A percentile compares a stretch with the other conserved stretches of the same genome.
Evolutionary conservation across 306 rosid species (phyloP).

Genomic region (Senna siamea): DNA sequence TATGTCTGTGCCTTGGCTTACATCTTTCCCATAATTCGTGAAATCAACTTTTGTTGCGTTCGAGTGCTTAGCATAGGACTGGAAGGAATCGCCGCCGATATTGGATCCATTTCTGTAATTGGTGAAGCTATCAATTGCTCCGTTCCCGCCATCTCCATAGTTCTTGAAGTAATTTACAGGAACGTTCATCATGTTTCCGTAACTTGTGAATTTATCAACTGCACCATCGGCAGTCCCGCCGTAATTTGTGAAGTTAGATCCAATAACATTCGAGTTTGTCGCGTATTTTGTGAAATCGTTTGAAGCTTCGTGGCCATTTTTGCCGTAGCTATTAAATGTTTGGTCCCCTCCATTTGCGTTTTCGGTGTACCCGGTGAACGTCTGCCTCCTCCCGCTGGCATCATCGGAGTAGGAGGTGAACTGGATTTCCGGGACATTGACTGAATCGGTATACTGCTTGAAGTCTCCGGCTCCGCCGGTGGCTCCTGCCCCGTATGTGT

Average conservation of each 20-base stretch:
- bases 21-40: constrained; percentile 65
- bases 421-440: too few species aligned
- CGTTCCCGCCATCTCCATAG: constrained; percentile 62
- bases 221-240: constrained; percentile 40
- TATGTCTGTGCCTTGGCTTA: constrained; percentile 69
- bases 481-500: too few species aligned
- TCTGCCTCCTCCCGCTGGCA: too few species aligned
- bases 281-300: constrained; percentile 62
- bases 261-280: constrained; percentile 49
- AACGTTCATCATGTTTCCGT: constrained; percentile 58
- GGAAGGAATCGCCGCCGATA: constrained; percentile 70
- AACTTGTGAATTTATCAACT: constrained; percentile 55
- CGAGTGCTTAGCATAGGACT: constrained; percentile 64
- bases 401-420: too few species aligned
- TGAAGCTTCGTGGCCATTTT: constrained; percentile 51
- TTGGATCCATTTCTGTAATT: constrained; percentile 70
- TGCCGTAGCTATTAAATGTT: constrained; percentile 28
- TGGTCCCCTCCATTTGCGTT: too few species aligned
- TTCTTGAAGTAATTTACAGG: constrained; percentile 59
- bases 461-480: too few species aligned
- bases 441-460: too few species aligned
- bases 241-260: constrained; percentile 60
- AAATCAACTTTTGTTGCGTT: constrained; percentile 55
- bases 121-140: constrained; percentile 53
- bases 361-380: too few species aligned